Base-by-base conservation (phyloP, 192 early-diverging fungal genomes). In the Kickxella alabastrina region DNA sequence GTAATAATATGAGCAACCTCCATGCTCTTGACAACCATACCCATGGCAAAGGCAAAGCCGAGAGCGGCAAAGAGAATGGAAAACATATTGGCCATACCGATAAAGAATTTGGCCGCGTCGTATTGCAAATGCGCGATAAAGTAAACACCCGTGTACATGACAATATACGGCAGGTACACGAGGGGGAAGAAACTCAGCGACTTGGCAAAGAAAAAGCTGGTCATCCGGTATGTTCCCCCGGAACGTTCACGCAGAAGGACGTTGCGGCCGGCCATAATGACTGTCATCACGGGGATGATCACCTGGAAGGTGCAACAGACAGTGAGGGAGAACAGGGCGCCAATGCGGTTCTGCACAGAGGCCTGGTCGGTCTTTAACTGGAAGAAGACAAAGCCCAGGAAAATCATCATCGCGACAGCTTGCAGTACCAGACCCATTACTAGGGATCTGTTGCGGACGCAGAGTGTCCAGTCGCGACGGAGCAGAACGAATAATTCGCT, bases 221-320 rank as follows among this genome's bases (percentile, higher is more conserved):
- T 59, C 37, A 79, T 57, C 10, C 86, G 59, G 71, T 85, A 88
- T 5, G 77, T 71, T 4, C 80, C 80, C 23, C 64, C 54, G 12
- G 82, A 72, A 13, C 85, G 68, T 57, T 88, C 86, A 12, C 83
- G 79, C 24, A 65, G 19, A 43, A 82, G 60, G 15, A 80, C 75
- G 23, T 27, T 49, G 10, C 69, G 68, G 23, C 79, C 60, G 17
- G 57, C 19, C 25, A 66, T 65, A 28, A 77, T 63, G n/a, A 65
- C 29, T 0, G 49, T 59, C 50, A 70, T 57, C 27, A 54, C 50
- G 2, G 83, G 83, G 55, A 81, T 67, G 23, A 82, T 59, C 12
- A 76, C 65, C 1, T 69, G 65, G 50, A 81, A 81, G 13, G 75
- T 72, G 41, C 60, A 49, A 39, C 69, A 58, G 19, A 81, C 59